These are phyloP conservation scores for Hemerocallis citrina DNA, from an alignment of 106 monocot genomes.

Conservation along the genomic window DNA sequence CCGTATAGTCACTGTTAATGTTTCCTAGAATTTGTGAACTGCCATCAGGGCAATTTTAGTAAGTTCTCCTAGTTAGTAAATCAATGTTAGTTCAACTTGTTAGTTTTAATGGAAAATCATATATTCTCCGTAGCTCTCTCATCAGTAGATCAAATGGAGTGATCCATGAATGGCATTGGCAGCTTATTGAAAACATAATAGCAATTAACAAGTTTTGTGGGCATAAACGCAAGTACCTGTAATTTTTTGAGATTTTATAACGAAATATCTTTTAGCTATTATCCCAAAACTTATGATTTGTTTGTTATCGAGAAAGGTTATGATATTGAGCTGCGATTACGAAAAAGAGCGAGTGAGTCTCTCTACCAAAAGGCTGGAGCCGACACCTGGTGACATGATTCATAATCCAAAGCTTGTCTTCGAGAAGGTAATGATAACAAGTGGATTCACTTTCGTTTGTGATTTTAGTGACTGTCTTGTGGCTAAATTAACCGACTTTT, in stretches of 20 bases:
- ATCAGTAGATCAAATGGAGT: too few relatives aligned
- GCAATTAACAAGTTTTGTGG: neutral
- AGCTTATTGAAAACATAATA: neutral
- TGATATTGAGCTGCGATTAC: conserved; percentile 47
- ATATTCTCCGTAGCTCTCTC: too few relatives aligned
- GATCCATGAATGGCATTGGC: neutral
- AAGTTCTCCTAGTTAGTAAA: neutral
- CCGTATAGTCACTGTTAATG: neutral
- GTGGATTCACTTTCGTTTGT: neutral
- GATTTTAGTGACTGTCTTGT: neutral
- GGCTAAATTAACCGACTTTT: neutral
- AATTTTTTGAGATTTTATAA: too few relatives aligned
- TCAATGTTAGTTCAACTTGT: too few relatives aligned
- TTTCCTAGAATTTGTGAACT: neutral
- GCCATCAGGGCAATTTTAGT: neutral
- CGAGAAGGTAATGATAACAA: conserved; percentile 31
- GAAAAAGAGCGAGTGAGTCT: conserved; percentile 46
- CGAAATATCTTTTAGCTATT: neutral
- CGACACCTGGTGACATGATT: conserved; percentile 59
- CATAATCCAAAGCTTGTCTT: conserved; percentile 52
- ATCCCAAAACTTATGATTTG: neutral
- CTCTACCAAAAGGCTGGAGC: conserved; percentile 50
- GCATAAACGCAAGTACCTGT: too few relatives aligned
- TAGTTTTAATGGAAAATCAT: too few relatives aligned
- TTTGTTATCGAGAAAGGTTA: conserved; percentile 24